Evolutionary conservation across 208 protist species (phyloP).

Genomic region (Trypanosoma brucei): DNA sequence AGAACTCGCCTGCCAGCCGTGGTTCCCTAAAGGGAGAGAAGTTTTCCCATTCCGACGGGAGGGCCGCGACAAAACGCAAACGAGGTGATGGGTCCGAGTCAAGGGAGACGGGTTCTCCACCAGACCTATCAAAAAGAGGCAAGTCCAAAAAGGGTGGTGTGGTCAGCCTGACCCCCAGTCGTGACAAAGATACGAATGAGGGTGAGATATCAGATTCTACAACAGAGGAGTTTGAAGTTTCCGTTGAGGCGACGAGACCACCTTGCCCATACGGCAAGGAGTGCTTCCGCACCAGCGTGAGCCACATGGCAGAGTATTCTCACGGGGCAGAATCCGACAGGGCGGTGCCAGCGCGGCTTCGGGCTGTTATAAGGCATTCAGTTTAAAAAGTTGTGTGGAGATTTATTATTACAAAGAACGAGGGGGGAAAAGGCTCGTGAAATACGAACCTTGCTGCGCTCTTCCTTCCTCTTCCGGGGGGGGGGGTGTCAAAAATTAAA

Average conservation of each 20-base stretch:
- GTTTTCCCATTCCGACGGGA: slow-evolving; percentile 5
- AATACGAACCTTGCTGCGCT: too few relatives aligned
- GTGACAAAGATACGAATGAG: slow-evolving; percentile 13
- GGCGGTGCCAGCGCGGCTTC: not conserved
- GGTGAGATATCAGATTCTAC: slow-evolving; percentile 44
- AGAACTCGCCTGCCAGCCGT: slow-evolving; percentile 27
- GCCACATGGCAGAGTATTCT: slow-evolving; percentile 61
- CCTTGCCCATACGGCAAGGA: slow-evolving; percentile 59
- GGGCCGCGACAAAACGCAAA: not conserved
- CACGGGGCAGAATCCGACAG: slow-evolving; percentile 27
- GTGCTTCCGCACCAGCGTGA: slow-evolving; percentile 62
- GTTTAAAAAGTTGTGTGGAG: not conserved
- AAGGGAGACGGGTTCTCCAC: too few relatives aligned
- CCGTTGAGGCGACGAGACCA: slow-evolving; percentile 29
- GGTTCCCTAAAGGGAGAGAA: slow-evolving; percentile 15
- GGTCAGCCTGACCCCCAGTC: slow-evolving; percentile 8
- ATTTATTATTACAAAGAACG: too few relatives aligned
- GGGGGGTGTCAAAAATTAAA: too few relatives aligned
- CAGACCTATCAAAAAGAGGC: too few relatives aligned
- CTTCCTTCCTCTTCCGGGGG: too few relatives aligned
- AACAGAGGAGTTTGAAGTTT: slow-evolving; percentile 65
- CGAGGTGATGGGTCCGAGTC: not conserved
- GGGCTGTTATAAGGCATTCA: slow-evolving; percentile 16
- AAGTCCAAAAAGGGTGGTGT: too few relatives aligned
- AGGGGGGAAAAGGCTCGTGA: not conserved